These are phyloP conservation scores for Mycena crocata DNA, from an alignment of 768 basidiomycete species.

Conservation along the genomic window DNA sequence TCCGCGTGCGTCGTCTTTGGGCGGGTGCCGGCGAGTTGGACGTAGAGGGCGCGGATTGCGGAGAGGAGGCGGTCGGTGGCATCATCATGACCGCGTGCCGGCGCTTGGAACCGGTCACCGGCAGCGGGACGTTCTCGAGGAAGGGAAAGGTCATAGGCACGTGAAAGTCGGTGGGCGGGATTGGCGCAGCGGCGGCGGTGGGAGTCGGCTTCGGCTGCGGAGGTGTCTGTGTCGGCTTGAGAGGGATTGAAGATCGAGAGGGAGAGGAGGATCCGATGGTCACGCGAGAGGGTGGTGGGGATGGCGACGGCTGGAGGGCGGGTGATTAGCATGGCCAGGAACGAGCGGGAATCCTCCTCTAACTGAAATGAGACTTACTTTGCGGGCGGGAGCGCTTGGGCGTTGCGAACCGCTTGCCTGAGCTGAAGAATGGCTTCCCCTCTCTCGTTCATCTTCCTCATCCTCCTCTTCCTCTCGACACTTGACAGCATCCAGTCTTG, in stretches of 20 bases:
- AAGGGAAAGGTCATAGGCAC: slow-evolving; percentile 43
- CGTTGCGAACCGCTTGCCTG: slow-evolving; percentile 48
- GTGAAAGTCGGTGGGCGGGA: slow-evolving; percentile 34
- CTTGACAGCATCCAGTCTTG: slow-evolving; percentile 80
- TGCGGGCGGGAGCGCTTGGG: slow-evolving; percentile 35
- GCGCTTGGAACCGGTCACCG: slow-evolving; percentile 74
- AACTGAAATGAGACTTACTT: slow-evolving; percentile 17
- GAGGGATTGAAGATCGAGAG: slow-evolving; percentile 26
- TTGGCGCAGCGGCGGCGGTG: slow-evolving; percentile 27
- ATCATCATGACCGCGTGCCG: slow-evolving; percentile 85
- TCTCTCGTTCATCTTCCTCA: slow-evolving; percentile 80
- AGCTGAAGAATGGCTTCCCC: slow-evolving; percentile 49
- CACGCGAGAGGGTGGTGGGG: slow-evolving; percentile 39
- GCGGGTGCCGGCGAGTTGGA: slow-evolving; percentile 40
- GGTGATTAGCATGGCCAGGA: slow-evolving; percentile 7
- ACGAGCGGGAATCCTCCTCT: slow-evolving; percentile 11
- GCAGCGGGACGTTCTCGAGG: slow-evolving; percentile 52
- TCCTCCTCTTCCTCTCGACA: slow-evolving; percentile 85
- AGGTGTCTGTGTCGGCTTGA: slow-evolving; percentile 22
- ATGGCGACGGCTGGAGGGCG: slow-evolving; percentile 41
- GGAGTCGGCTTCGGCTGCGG: slow-evolving; percentile 18
- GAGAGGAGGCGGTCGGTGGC: slow-evolving; percentile 64
- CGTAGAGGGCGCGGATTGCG: slow-evolving; percentile 53
- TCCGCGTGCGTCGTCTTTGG: slow-evolving; percentile 67
- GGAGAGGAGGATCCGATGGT: slow-evolving; percentile 33